phyloP scores from a whole-genome alignment of 495 filamentous ascomycete genomes.

The Opeltia flavorubescens region DNA sequence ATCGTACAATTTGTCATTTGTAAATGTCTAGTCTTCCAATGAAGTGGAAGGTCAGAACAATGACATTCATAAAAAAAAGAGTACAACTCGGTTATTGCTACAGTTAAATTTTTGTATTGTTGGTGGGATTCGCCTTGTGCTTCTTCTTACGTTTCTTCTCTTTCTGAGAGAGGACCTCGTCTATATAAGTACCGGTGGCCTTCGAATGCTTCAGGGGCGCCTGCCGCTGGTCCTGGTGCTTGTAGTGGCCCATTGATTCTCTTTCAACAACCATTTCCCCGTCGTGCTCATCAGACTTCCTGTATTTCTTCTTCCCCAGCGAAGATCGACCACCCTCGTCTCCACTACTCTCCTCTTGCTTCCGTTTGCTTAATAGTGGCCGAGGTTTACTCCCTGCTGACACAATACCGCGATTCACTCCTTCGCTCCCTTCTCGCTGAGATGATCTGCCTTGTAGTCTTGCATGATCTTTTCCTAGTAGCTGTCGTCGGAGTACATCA shows the following conservation, averaged over 20 bases:
- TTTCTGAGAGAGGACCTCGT: conserved; percentile 35
- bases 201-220: conserved; percentile 1
- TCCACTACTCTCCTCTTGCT: conserved; percentile 24
- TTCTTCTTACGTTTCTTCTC: conserved; percentile 40
- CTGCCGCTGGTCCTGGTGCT: conserved; percentile 2
- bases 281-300: conserved; percentile 9
- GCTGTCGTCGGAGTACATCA: conserved; percentile 31
- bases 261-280: conserved; percentile 6
- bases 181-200: conserved; percentile 27
- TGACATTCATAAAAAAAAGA: too few relatives aligned
- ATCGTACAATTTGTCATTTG: too few relatives aligned
- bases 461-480: conserved; percentile 35
- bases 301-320: conserved; percentile 29
- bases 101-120: too few relatives aligned
- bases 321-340: conserved; percentile 49
- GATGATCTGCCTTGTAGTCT: conserved; percentile 14
- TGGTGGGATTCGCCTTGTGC: conserved; percentile 43
- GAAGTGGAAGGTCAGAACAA: too few relatives aligned
- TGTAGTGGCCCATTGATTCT: background rate
- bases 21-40: too few relatives aligned
- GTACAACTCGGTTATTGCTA: too few relatives aligned
- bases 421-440: conserved; percentile 16
- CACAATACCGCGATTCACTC: conserved; percentile 6
- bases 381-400: background rate
- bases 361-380: background rate